phyloP scores from a whole-genome alignment of 2,329 filamentous ascomycete species.

The Sporothrix sp. region DNA sequence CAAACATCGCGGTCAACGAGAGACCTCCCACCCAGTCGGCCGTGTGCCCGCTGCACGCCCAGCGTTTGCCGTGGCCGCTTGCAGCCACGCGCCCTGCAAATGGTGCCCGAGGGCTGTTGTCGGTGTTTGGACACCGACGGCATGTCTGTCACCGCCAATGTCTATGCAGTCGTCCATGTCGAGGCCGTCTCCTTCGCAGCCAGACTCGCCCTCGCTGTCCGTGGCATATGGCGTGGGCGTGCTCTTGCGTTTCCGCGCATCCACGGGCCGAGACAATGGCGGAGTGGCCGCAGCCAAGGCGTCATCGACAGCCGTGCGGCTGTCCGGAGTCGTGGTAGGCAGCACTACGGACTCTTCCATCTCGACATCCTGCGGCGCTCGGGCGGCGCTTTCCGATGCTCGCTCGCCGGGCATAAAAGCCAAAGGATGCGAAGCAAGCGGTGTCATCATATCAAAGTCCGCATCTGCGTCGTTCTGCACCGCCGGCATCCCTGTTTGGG shows the following conservation, averaged over 20 bases:
- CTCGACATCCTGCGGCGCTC: slow-evolving; percentile 2
- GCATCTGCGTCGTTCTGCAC: not conserved
- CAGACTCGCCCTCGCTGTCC: slow-evolving; percentile 10
- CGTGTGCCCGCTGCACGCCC: no score
- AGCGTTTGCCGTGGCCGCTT: slow-evolving; percentile 18
- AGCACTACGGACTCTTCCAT: slow-evolving; percentile 1
- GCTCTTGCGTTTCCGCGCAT: slow-evolving; percentile 16
- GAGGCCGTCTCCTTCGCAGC: slow-evolving; percentile 1
- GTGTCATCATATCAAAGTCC: not conserved
- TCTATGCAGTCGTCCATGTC: not conserved
- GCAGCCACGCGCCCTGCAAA: slow-evolving; percentile 19
- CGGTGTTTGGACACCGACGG: slow-evolving; percentile 13
- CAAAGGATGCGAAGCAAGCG: not conserved
- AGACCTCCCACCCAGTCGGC: no score
- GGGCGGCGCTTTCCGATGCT: not conserved
- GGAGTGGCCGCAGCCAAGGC: not conserved
- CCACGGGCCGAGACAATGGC: not conserved
- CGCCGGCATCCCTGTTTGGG: not conserved
- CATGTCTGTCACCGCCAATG: not conserved
- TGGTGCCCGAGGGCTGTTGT: slow-evolving; percentile 9
- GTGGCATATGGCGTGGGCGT: slow-evolving; percentile 14
- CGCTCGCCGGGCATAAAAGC: not conserved
- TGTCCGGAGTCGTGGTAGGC: not conserved
- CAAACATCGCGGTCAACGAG: no score
- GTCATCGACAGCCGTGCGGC: not conserved